A percentile compares a stretch with the other conserved stretches of the same genome.
Conservation (phyloP, 805 yeast species). For the Lipomyces chichibuensis region DNA sequence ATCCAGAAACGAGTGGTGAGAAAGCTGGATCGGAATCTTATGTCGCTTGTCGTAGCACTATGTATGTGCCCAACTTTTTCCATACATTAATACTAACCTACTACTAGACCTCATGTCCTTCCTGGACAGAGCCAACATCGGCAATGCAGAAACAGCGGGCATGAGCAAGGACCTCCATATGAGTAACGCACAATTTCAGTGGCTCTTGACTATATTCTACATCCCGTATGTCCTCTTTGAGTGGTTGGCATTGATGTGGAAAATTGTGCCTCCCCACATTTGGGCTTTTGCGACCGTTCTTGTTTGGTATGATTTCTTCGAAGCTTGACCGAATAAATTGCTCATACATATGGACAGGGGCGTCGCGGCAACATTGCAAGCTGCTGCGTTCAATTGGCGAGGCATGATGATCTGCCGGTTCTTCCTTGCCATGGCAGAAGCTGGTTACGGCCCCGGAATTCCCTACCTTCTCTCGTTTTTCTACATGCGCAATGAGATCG, state of each 20-base stretch:
- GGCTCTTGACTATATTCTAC: slow-evolving; percentile 49
- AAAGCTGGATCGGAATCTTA: too few relatives aligned
- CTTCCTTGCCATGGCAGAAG: slow-evolving; percentile 49
- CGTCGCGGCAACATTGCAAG: not conserved
- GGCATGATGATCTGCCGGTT: slow-evolving; percentile 17
- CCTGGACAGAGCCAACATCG: slow-evolving; percentile 38
- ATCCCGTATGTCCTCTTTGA: slow-evolving; percentile 45
- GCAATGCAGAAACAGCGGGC: slow-evolving; percentile 53
- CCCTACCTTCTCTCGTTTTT: slow-evolving; percentile 47
- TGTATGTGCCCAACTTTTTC: too few relatives aligned
- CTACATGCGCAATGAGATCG: slow-evolving; percentile 48
- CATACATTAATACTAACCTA: too few relatives aligned
- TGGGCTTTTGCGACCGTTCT: slow-evolving; percentile 38
- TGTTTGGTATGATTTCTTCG: slow-evolving; percentile 42
- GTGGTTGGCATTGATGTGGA: slow-evolving; percentile 7
- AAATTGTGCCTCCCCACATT: slow-evolving; percentile 43
- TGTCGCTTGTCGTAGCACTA: too few relatives aligned
- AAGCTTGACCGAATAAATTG: slow-evolving; percentile 31
- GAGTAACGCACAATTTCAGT: slow-evolving; percentile 49
- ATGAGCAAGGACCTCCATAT: slow-evolving; percentile 49
- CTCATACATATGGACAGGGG: slow-evolving; percentile 43
- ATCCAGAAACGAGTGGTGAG: too few relatives aligned
- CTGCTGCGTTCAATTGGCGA: not conserved
- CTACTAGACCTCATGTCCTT: slow-evolving; percentile 44
- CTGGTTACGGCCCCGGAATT: slow-evolving; percentile 51